phyloP scores from a whole-genome alignment of 768 basidiomycete species.

The Trametopsis cervina region DNA sequence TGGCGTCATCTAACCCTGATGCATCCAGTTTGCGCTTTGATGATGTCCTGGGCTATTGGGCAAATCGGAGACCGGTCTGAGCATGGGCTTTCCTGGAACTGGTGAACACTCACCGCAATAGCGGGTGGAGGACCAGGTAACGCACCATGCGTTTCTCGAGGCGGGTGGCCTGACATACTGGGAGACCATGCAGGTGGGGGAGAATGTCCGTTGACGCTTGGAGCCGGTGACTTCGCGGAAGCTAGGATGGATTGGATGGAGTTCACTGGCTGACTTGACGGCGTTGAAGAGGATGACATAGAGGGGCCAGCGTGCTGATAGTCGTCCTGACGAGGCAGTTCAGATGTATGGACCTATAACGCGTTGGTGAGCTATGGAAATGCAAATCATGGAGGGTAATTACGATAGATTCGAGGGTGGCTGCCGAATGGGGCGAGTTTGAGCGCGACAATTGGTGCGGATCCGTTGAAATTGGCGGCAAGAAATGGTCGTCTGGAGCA shows the following conservation, averaged over 20 bases:
- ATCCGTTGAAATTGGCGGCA: constrained; percentile 34
- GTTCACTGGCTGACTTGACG: background rate
- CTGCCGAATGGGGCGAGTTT: constrained; percentile 33
- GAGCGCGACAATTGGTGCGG: constrained; percentile 46
- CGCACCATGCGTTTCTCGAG: constrained; percentile 12
- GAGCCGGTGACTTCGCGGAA: constrained; percentile 13
- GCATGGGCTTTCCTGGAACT: background rate
- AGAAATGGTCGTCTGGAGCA: constrained; percentile 27
- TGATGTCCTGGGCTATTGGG: constrained; percentile 26
- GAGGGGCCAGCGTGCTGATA: background rate
- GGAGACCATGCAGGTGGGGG: constrained; percentile 17
- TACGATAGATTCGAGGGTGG: constrained; percentile 34
- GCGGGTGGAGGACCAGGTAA: background rate
- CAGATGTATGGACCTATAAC: constrained; percentile 23
- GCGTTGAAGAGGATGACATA: background rate
- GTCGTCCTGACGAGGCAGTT: background rate
- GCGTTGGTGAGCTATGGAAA: no score
- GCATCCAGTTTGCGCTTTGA: constrained; percentile 73
- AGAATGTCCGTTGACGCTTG: constrained; percentile 11
- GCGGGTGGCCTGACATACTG: constrained; percentile 11
- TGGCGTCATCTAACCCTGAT: constrained; percentile 52
- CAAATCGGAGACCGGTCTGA: background rate
- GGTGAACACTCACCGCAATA: background rate
- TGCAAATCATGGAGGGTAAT: constrained; percentile 20
- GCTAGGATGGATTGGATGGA: constrained; percentile 21